Percentiles rank a stretch among this genome's conserved stretches.
Conservation (phyloP, 257 asterid species). For the Solanum piurae region DNA sequence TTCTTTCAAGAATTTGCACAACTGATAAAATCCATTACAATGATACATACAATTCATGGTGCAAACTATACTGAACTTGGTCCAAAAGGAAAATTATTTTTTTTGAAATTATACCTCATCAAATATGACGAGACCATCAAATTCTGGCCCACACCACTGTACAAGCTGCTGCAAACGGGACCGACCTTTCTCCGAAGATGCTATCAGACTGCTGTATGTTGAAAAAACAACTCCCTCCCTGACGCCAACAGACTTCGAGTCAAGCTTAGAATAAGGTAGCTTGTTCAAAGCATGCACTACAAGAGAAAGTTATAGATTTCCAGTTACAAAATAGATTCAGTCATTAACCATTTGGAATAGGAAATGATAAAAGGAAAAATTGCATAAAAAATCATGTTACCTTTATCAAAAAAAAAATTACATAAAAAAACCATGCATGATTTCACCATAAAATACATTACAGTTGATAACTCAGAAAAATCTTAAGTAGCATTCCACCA, state of each 20-base stretch:
- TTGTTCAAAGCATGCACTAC: constrained; percentile 96
- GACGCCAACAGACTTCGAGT: constrained; percentile 72
- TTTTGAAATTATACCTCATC: constrained; percentile 56
- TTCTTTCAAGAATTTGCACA: constrained; percentile 9
- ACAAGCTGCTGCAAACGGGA: constrained; percentile 93
- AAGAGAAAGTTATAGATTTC: constrained; percentile 9
- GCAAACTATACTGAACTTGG: background rate
- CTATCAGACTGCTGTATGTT: constrained; percentile 97
- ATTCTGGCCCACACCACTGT: constrained; percentile 80
- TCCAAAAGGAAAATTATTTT: background rate
- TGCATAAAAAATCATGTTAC: background rate
- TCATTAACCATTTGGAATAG: background rate
- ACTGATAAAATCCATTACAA: background rate
- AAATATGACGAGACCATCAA: constrained; percentile 81
- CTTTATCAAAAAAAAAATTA: background rate
- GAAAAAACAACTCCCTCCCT: constrained; percentile 90
- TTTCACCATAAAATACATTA: background rate
- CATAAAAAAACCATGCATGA: background rate
- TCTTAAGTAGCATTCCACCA: background rate
- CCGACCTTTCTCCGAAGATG: constrained; percentile 98
- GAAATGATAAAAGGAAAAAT: background rate
- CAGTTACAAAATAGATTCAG: background rate
- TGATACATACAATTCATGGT: background rate
- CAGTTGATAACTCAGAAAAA: background rate
- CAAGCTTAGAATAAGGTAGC: constrained; percentile 97